Evolutionary conservation across 2,329 filamentous ascomycete species (phyloP), one percentile per base, ranked within the genome.

Genomic region (Amylocarpus encephaloides): DNA sequence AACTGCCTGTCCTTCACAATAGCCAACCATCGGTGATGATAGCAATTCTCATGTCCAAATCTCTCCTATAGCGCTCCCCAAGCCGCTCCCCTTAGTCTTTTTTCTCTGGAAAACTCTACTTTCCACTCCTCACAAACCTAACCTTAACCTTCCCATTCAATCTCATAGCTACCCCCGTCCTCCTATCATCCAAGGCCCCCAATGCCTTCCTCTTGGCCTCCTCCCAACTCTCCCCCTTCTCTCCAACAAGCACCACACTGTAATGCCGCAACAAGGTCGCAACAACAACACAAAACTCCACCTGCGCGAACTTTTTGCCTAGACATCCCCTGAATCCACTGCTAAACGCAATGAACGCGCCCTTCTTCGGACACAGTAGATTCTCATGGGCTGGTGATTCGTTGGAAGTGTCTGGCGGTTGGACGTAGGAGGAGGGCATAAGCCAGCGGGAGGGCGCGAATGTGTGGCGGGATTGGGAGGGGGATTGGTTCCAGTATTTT

Each of bases 281-380:
- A 26, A 67, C 36, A 4, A 64, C 26, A 15, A 62, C 60, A 36
- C 60, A 56, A 47, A 66, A 62, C 53, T 67, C 65, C 2, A 66
- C 63, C 22, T 64, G 56, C 6, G 64, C 65, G 53, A 68, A 67
- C 38, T 64, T 64, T 50, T 57, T 62, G 5, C 65, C 66, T 6
- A 65, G 48, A 47, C 66, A 67, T 5, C 13, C 74, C 73, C 65
- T 52, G 34, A 54, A 52, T 12, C 66, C 66, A 26, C 62, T 59
- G 5, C 53, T 57, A 35, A 67, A 68, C 13, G 66, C 61, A 11
- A 65, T 48, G 51, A 61, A 67, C 1, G 60, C 53, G 11, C 66
- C 66, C 45, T 59, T 63, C 10, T 53, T 47, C n/a, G 62, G 62
- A 35, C 52, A 54, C 1, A 51, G 34, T 0, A 57, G 26, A 22